Evolutionary conservation across 2,329 filamentous ascomycete genomes (phyloP).

Genomic region (Sporothrix euskadiensis): DNA sequence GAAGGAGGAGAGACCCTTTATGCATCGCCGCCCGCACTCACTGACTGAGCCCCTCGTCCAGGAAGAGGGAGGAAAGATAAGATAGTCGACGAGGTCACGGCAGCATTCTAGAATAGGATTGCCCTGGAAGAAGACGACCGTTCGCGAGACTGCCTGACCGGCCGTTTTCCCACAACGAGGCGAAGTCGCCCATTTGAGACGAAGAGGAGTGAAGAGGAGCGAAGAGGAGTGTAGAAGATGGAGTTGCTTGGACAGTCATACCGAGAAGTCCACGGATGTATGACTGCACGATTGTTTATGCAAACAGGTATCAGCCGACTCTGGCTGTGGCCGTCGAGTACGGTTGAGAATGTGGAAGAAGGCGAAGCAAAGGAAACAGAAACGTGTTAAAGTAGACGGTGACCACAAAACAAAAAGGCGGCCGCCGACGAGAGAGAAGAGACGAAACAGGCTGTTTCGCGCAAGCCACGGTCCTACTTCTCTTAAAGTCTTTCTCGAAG

Average conservation of each 20-base stretch:
- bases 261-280: not conserved
- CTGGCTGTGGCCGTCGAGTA: not conserved
- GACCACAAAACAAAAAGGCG: not conserved
- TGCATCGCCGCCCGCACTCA: constrained; percentile 1
- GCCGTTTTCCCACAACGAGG: not conserved
- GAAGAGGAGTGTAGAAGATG: no score
- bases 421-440: not conserved
- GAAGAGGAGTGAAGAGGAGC: not conserved
- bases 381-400: not conserved
- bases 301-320: not conserved
- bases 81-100: not conserved
- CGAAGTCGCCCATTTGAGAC: not conserved
- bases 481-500: not conserved
- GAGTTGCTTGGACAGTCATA: not conserved
- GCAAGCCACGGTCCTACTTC: not conserved
- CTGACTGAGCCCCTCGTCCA: not conserved
- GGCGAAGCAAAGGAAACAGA: not conserved
- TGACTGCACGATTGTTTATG: not conserved
- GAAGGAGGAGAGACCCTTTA: not conserved
- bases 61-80: not conserved
- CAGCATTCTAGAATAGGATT: constrained; percentile 9
- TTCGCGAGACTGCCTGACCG: not conserved
- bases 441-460: not conserved
- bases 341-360: not conserved
- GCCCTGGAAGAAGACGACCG: not conserved